Evolutionary conservation across 106 monocot species (phyloP), one percentile per base, ranked within the genome.

Genomic region (Amphibolis antarctica): DNA sequence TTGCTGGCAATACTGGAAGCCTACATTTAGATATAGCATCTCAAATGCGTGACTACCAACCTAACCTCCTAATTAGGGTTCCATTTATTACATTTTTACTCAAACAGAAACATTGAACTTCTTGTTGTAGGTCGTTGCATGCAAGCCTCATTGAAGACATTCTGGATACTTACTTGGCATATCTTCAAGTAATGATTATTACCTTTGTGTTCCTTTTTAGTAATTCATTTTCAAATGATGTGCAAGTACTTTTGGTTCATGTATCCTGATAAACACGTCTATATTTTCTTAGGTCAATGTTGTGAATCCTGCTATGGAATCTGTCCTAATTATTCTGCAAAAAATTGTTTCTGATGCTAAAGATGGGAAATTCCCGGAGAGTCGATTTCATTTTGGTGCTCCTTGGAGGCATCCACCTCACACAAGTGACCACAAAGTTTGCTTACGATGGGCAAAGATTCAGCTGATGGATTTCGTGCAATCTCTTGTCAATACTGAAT

Each of bases 221-320:
- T n/a, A n/a, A n/a, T n/a, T n/a, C n/a, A n/a, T n/a, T n/a, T n/a
- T n/a, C n/a, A n/a, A n/a, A n/a, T n/a, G 3, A 14, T 57, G 29
- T 57, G 24, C 10, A 57, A 27, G 57, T 30, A 57, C 28, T 2
- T 57, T 57, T 49, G 11, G 15, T 10, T 5, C 24, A 57, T 27
- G 26, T 4, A 57, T 28, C 15, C 0, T 15, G 1, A 15, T 28
- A 57, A 36, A 7, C 7, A 57, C 57, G 5, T 30, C 28, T 57
- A 27, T 36, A 13, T 23, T 71, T 19, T 65, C 15, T 58, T 68
- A 96, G 94, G 89, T 84, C 21, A 75, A 64, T 71, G 80, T 86
- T 72, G 89, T 96, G 51, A 84, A 96, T 63, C 89, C 94, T 60
- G 94, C 94, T 4, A 86, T 96, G 89, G 88, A 96, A 58, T 75